Evolutionary conservation across 2,329 filamentous ascomycete species (phyloP), one percentile per base, ranked within the genome.

Genomic region (Laburnicola sp.): DNA sequence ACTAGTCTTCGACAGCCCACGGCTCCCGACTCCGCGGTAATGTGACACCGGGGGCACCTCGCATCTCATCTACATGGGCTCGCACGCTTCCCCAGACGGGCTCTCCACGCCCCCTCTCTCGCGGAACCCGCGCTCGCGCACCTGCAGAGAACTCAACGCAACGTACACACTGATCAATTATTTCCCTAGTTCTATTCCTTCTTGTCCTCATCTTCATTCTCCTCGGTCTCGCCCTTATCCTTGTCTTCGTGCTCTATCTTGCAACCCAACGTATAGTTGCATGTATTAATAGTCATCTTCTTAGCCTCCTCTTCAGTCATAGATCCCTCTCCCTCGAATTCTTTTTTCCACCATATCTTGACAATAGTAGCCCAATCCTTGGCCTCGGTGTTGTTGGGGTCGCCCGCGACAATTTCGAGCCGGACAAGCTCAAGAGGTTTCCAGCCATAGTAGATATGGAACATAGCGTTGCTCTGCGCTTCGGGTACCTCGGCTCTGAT

Each of bases 271-370:
- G 31, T 11, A 37, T 45, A 16, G 11, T 45, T 45, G 35, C 43
- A 45, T 31, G 11, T 27, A 21, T n/a, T 45, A 26, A 45, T 45
- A 45, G 32, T 26, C 21, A 6, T 37, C n/a, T 26, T 23, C 43
- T 45, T 45, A 21, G 43, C 43, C 11, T 45, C 27, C n/a, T 45
- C 23, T 31, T 45, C 43, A 16, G 32, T 23, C 22, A 38, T 37
- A 6, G 11, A n/a, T 31, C 6, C 16, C 22, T 23, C 34, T 28
- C 43, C 43, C n/a, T 7, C 4, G 6, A 21, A 21, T 16, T 45
- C 43, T 30, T 26, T 23, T 25, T 36, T 37, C 43, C 43, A 45
- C 25, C 25, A 37, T 45, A 45, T 45, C 43, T 45, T 45, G 11
- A 38, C 16, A 26, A 45, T 45, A 26, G 32, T 45, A 23, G 32